phyloP scores from a whole-genome alignment of 805 yeast species.

The Jamesozyma hellenica region DNA sequence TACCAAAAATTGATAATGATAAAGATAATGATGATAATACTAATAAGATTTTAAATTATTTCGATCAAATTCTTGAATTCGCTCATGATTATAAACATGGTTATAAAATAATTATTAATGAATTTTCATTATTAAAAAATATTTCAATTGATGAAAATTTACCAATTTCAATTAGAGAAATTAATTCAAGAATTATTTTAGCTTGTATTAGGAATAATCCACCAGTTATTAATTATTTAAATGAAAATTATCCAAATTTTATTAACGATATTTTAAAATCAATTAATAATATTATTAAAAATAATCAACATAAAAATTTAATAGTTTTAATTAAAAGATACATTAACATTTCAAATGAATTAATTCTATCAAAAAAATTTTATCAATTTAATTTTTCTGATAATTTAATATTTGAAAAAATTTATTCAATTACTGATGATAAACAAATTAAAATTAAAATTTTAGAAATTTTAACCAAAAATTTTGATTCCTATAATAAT shows the following conservation, averaged over 20 bases:
- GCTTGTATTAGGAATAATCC: conserved; percentile 68
- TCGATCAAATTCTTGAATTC: conserved; percentile 43
- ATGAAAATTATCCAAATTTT: conserved; percentile 26
- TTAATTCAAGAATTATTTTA: conserved; percentile 50
- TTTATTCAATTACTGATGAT: conserved; percentile 13
- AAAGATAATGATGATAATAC: conserved; percentile 8
- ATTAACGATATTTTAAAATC: conserved; percentile 29
- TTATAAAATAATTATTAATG: conserved; percentile 32
- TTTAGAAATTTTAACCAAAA: conserved; percentile 21
- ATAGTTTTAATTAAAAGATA: conserved; percentile 18
- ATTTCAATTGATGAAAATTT: conserved; percentile 11
- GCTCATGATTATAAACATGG: conserved; percentile 63
- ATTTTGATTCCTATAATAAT: conserved; percentile 5
- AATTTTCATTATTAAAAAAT: conserved; percentile 15
- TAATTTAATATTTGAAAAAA: conserved; percentile 12
- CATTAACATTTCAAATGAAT: conserved; percentile 21
- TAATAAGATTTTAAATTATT: conserved; percentile 11
- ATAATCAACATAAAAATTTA: not conserved
- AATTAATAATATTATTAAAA: not conserved
- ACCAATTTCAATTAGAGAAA: conserved; percentile 34
- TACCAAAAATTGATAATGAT: not conserved
- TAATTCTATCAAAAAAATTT: conserved; percentile 8
- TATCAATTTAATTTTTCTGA: conserved; percentile 9
- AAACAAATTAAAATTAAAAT: conserved; percentile 20
- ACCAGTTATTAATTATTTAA: conserved; percentile 39